These are phyloP conservation scores for Meyerozyma athensensis DNA, from an alignment of 1,139 yeast genomes.

Conservation along the genomic window DNA sequence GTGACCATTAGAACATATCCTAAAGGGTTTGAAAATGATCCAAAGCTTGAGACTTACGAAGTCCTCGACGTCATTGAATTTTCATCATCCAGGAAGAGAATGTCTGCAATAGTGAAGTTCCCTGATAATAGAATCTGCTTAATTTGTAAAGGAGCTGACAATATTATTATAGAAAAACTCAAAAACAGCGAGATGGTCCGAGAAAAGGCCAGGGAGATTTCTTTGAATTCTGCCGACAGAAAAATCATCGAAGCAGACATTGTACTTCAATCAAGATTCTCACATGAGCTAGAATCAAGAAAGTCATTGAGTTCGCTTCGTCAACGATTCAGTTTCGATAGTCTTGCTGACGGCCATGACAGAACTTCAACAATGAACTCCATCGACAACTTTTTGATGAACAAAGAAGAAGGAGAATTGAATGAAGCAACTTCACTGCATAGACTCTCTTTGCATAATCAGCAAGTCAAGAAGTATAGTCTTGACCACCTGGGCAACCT, in stretches of 20 bases:
- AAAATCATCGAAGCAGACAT: conserved; percentile 79
- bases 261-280: conserved; percentile 49
- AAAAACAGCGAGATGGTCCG: conserved; percentile 55
- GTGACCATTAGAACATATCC: conserved; percentile 78
- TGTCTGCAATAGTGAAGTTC: conserved; percentile 80
- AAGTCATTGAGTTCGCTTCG: conserved; percentile 29
- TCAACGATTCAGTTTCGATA: conserved; percentile 25
- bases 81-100: conserved; percentile 82
- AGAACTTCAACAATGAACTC: conserved; percentile 34
- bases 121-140: conserved; percentile 79
- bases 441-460: conserved; percentile 58
- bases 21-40: conserved; percentile 62
- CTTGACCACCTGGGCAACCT: conserved; percentile 16
- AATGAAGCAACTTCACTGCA: conserved; percentile 57
- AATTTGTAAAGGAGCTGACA: conserved; percentile 95
- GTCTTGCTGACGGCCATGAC: conserved; percentile 15
- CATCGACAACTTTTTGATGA: conserved; percentile 54
- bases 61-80: conserved; percentile 81
- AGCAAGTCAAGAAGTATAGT: conserved; percentile 55
- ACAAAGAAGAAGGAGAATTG: conserved; percentile 51
- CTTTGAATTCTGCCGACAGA: conserved; percentile 56
- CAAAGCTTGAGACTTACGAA: conserved; percentile 64
- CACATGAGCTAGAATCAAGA: conserved; percentile 28
- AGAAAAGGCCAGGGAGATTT: conserved; percentile 58
- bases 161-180: conserved; percentile 76